Evolutionary conservation across 129 eudicot genomes (phyloP).

Genomic region (Centaurea solstitialis): DNA sequence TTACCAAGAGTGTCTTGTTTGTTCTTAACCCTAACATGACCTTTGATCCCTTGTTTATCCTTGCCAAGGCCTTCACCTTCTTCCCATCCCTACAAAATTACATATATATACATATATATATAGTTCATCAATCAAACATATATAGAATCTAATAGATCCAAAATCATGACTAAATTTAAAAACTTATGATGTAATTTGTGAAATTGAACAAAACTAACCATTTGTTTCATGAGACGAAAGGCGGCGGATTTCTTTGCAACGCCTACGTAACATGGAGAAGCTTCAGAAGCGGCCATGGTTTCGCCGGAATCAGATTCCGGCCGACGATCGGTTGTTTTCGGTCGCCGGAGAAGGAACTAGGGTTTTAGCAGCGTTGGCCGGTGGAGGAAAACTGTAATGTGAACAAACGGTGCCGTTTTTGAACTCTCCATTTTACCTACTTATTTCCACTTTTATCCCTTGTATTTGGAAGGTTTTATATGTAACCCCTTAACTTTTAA

Average conservation of each 20-base stretch:
- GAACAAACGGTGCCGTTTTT: not conserved
- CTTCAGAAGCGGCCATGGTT: slow-evolving; percentile 80
- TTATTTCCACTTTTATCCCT: not conserved
- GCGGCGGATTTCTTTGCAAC: slow-evolving; percentile 84
- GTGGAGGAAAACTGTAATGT: not conserved
- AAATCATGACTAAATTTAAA: not conserved
- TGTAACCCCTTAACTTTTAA: not conserved
- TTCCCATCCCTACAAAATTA: slow-evolving; percentile 86
- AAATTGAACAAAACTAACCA: slow-evolving; percentile 46
- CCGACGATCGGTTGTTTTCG: slow-evolving; percentile 4
- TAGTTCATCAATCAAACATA: slow-evolving; percentile 6
- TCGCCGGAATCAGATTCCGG: not conserved
- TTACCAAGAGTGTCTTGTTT: slow-evolving; percentile 88
- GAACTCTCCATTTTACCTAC: not conserved
- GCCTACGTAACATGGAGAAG: slow-evolving; percentile 80
- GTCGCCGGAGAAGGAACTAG: slow-evolving; percentile 17
- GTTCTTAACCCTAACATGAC: slow-evolving; percentile 90
- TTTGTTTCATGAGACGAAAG: slow-evolving; percentile 99
- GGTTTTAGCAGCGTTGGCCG: too few relatives aligned
- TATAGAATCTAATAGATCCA: not conserved
- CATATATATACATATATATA: too few relatives aligned
- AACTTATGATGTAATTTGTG: not conserved
- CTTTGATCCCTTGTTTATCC: slow-evolving; percentile 97
- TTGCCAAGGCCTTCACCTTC: slow-evolving; percentile 99
- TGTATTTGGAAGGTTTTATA: not conserved